Base-by-base conservation (phyloP, 345 rosid genomes). In the Gossypium thurberi region DNA sequence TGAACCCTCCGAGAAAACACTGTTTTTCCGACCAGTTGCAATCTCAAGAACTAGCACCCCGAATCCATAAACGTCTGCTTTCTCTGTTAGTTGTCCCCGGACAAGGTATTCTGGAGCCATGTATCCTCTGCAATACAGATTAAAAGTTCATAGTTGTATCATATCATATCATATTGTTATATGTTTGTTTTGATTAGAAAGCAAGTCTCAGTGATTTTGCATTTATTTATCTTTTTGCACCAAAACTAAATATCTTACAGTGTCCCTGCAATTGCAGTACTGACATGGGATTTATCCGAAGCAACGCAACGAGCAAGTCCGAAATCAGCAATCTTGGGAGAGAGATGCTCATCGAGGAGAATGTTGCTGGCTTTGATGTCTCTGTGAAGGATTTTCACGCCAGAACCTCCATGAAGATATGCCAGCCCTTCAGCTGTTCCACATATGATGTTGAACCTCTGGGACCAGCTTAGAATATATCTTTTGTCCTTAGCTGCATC, bases 211-310 rank as follows among this genome's bases (percentile, higher is more conserved):
- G 7, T 33, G 40, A 33, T 33, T 33, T 33, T 33, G 6, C 40
- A 33, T 33, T 33, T 33, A 33, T 33, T 33, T 33, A 0, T 33
- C 40, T 33, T 33, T 33, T 33, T 33, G 40, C 40, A 33, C 40
- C 7, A 44, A 55, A 9, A 55, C 20, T 2, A 0, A 11, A 6
- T 18, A 42, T 64, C 88, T 79, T 75, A 81, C 90, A 84, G 56
- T 76, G 90, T 87, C 47, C 90, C 90, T 13, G 90, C 90, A 67
- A 87, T 76, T 8, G 83, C 90, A 8, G 90, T 87, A 59, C 82
- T 87, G 17, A 83, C 78, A 78, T 87, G 90, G 8, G 79, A 18
- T n/a, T 78, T 78, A 25, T 87, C 90, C 51, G 83, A 66, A 73
- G 81, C 84, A 20, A 87, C 74, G 65, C 81, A 81, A 43, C 88